Evolutionary conservation across 2,329 filamentous ascomycete genomes (phyloP), one percentile per base, ranked within the genome.

Genomic region (Trichoderma brevicompactum): DNA sequence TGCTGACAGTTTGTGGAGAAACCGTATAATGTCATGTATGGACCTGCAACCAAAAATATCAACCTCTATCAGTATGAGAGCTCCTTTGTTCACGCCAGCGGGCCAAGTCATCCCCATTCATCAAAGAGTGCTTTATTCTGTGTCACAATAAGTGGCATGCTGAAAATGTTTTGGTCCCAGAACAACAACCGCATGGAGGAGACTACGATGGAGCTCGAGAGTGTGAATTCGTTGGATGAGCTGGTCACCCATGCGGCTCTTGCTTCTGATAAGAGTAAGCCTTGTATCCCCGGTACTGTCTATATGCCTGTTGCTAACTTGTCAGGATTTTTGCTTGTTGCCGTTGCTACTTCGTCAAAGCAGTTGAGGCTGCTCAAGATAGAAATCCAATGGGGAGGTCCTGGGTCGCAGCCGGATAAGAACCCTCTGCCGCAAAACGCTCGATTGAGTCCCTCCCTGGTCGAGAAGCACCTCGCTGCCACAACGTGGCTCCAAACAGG

Each of bases 161-260:
- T 97, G 63, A 90, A 89, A 71, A 82, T 97, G 72, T 83, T 94
- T 55, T 97, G 89, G 79, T 86, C 91, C 46, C 91, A 94, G 69
- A 88, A 86, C 49, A 92, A 88, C 74, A 85, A 82, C 64, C 87
- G 87, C 70, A 89, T 92, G 78, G 86, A 89, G 67, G 91, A 96
- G 73, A 85, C 87, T 0, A 85, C 85, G 3, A 80, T 89, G n/a
- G 90, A 94, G 68, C 78, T 96, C 41, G 91, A 94, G 73, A 89
- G 87, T 68, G 83, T 92, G 65, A 83, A 87, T 34, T 88, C 88
- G 40, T 88, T 89, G 0, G 88, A 92, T 68, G 89, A 92, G 69
- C 76, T 92, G n/a, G 83, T 94, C 58, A 92, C 92, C 0, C 92
- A 96, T 78, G 92, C 92, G 10, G 85, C 91, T 44, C 81, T 93